Base-by-base conservation (phyloP, 805 yeast species). In the Spathaspora sp. region DNA sequence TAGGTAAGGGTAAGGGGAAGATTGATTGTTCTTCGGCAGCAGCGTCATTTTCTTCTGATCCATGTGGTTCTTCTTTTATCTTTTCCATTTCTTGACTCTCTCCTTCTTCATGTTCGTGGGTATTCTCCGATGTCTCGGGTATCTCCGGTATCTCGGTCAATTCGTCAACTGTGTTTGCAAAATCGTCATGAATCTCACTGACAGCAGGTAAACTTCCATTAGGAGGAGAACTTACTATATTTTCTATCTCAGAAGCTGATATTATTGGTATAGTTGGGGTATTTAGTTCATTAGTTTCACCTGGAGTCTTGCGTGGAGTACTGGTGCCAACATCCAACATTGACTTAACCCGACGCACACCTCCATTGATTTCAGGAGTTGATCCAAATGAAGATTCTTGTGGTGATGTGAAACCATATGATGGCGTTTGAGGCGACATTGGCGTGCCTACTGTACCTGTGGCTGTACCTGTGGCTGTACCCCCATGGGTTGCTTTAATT, bases 321-420 rank as follows among this genome's bases (percentile, higher is more conserved):
- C 19, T 29, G 6, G 45, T 14, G 10, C 48, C 39, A 26, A 61
- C 47, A 48, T 68, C 71, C 39, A 67, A 60, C 73, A 68, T 68
- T n/a, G 73, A 68, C 42, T 59, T 59, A 8, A 63, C 61, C 47
- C 57, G 58, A 10, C 61, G 57, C 6, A 54, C 44, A 42, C 40
- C 44, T 6, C 39, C 46, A 23, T 35, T 49, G 6, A 12, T 19
- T 20, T 49, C 44, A 12, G 44, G 40, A 6, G 40, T 35, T 3
- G 40, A 35, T 14, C 26, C 26, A 23, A 23, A 23, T 23, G 26
- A 23, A 23, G 26, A 23, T 4, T 23, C 40, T 16, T n/a, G 40
- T 14, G 14, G 40, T 14, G 8, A n/a, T 11, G 18, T 35, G 16
- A 35, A 35, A 31, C n/a, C 35, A 31, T 31, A 14, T 31, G 35